Percentiles rank a stretch among this genome's conserved stretches.
Conservation (phyloP, 1,139 yeast species). For the Torulaspora pretoriensis region DNA sequence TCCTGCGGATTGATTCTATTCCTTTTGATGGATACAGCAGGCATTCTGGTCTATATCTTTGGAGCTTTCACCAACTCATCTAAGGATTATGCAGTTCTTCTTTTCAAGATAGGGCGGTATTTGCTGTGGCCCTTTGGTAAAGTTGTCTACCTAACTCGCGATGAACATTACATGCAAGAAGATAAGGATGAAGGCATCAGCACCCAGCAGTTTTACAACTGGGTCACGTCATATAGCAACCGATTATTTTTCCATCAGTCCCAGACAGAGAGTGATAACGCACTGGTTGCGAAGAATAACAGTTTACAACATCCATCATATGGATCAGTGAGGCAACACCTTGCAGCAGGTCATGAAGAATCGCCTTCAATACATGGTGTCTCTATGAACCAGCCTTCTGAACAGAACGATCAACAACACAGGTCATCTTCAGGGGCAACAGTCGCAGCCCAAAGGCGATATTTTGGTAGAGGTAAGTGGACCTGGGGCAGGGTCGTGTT, state of each 20-base stretch:
- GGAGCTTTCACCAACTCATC: conserved; percentile 48
- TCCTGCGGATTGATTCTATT: conserved; percentile 66
- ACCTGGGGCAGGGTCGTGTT: conserved; percentile 75
- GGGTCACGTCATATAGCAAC: conserved; percentile 70
- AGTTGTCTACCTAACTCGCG: conserved; percentile 72
- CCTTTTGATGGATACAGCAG: conserved; percentile 48
- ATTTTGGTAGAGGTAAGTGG: conserved; percentile 95
- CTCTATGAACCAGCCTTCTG: conserved; percentile 4
- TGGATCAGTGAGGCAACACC: conserved; percentile 26
- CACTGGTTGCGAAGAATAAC: conserved; percentile 13
- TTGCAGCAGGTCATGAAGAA: conserved; percentile 6
- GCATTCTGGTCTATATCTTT: conserved; percentile 43
- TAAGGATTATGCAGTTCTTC: conserved; percentile 54
- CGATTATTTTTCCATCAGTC: conserved; percentile 39
- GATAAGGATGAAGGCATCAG: conserved; percentile 88
- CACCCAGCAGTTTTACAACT: conserved; percentile 75
- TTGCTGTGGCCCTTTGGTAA: conserved; percentile 86
- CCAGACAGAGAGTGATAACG: conserved; percentile 16
- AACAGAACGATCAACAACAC: conserved; percentile 1
- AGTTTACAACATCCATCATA: conserved; percentile 23
- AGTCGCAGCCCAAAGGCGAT: conserved; percentile 51
- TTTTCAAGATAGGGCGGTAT: conserved; percentile 63
- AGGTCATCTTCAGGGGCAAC: conserved; percentile 31
- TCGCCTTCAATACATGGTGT: conserved; percentile 6
- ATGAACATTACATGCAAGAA: conserved; percentile 76